phyloP scores from a whole-genome alignment of 441 rosid species.

The Eruca vesicaria region DNA sequence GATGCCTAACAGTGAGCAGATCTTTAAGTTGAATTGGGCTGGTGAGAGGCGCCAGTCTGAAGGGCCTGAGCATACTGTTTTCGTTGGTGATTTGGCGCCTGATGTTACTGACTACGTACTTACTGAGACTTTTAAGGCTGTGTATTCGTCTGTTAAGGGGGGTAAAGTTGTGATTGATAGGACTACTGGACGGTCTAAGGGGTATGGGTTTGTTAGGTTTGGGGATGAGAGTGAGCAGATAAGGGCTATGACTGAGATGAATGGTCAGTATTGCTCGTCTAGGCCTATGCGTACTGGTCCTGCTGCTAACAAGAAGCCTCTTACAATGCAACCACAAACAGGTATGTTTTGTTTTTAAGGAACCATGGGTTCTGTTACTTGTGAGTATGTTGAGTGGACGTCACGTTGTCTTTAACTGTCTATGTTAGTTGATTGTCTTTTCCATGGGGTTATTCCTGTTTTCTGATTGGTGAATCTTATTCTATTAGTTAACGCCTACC shows the following conservation, averaged over 20 bases:
- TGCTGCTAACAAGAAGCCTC: conserved; percentile 83
- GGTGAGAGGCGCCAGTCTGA: conserved; percentile 86
- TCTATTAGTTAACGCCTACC: conserved; percentile 31
- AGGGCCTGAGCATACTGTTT: conserved; percentile 78
- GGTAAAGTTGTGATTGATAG: conserved; percentile 93
- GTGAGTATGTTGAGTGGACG: neutral
- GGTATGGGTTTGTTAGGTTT: conserved; percentile 93
- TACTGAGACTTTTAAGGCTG: conserved; percentile 69
- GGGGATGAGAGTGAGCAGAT: conserved; percentile 77
- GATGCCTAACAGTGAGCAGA: conserved; percentile 78
- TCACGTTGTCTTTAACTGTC: conserved; percentile 1
- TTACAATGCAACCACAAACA: conserved; percentile 39
- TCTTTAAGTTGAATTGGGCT: conserved; percentile 88
- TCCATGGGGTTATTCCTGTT: conserved; percentile 15
- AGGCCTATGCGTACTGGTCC: conserved; percentile 97
- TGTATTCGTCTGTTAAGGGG: conserved; percentile 73
- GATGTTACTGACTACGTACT: conserved; percentile 78
- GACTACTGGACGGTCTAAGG: conserved; percentile 89
- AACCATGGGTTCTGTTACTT: conserved; percentile 4
- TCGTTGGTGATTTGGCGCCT: conserved; percentile 92
- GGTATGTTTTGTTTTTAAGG: conserved; percentile 44
- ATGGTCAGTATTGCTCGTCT: conserved; percentile 75
- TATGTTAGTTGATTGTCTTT: conserved; percentile 17
- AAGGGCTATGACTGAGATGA: conserved; percentile 93
- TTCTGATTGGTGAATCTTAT: conserved; percentile 22